Percentiles rank a stretch among this genome's conserved stretches.
These are phyloP conservation scores for Petrea volubilis DNA, from an alignment of 257 asterid species.

Conservation along the genomic window DNA sequence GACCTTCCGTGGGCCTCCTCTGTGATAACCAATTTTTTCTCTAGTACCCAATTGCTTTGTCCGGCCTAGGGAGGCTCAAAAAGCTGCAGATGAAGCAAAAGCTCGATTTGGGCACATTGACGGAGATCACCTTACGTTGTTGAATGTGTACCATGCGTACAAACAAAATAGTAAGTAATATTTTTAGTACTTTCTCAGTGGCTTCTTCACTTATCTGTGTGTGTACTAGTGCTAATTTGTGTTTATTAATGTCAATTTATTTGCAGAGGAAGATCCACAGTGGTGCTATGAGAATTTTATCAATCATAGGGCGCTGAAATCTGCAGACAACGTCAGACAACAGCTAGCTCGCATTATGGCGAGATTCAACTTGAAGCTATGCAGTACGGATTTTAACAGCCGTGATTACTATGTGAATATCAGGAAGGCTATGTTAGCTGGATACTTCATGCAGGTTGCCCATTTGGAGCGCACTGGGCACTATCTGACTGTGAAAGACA, in stretches of 20 bases:
- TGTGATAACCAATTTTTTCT: conserved; percentile 98
- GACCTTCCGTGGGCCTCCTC: conserved; percentile 99
- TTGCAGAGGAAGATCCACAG: conserved; percentile 82
- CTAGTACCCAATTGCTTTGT: conserved; percentile 99
- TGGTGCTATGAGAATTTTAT: conserved; percentile 95
- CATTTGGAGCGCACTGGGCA: conserved; percentile 91
- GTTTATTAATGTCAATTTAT: not conserved
- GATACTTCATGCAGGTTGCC: conserved; percentile 99
- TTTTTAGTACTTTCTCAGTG: not conserved
- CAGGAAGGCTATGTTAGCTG: conserved; percentile 99
- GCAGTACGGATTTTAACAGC: conserved; percentile 98
- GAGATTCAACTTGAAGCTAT: conserved; percentile 83
- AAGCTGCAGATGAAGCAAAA: conserved; percentile 99
- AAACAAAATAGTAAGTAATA: conserved; percentile 79
- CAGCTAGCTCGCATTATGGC: conserved; percentile 95
- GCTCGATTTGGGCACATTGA: conserved; percentile 95
- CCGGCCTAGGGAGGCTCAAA: conserved; percentile 99
- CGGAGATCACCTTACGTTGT: conserved; percentile 91
- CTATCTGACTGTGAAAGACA: conserved; percentile 93
- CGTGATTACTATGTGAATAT: conserved; percentile 93
- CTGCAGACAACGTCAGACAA: conserved; percentile 95
- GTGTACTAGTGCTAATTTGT: conserved; percentile 16
- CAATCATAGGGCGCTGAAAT: conserved; percentile 78
- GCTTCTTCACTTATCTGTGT: not conserved
- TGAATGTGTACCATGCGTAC: conserved; percentile 95